Evolutionary conservation across 805 yeast genomes (phyloP).

Genomic region (Candida boleticola): DNA sequence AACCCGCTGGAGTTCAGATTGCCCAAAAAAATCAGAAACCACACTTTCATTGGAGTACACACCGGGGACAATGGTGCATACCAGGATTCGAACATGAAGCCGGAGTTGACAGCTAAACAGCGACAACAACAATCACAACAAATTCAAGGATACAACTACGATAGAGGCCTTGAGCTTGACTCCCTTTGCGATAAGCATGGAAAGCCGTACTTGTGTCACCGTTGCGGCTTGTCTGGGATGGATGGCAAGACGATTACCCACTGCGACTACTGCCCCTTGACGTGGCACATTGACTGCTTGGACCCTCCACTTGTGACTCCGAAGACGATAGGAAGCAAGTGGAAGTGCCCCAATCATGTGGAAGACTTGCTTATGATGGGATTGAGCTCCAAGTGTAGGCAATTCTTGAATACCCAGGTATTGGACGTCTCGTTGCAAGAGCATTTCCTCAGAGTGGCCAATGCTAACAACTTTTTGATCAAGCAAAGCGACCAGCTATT

Average conservation of each 20-base stretch:
- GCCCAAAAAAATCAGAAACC: conserved; percentile 66
- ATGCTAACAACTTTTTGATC: conserved; percentile 28
- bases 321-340: conserved; percentile 71
- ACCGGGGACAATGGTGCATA: conserved; percentile 73
- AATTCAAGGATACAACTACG: conserved; percentile 36
- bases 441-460: conserved; percentile 31
- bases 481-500: conserved; percentile 35
- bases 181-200: conserved; percentile 66
- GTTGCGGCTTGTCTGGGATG: conserved; percentile 72
- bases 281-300: conserved; percentile 90
- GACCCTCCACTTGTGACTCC: conserved; percentile 70
- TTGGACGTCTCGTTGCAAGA: conserved; percentile 49
- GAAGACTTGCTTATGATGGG: conserved; percentile 46
- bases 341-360: conserved; percentile 91
- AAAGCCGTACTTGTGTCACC: conserved; percentile 66
- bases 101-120: conserved; percentile 44
- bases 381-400: conserved; percentile 33
- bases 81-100: conserved; percentile 37
- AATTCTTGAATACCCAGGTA: conserved; percentile 49
- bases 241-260: conserved; percentile 55
- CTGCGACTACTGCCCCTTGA: conserved; percentile 80
- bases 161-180: conserved; percentile 60
- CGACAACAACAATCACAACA: conserved; percentile 26
- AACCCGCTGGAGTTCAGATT: conserved; percentile 44
- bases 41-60: conserved; percentile 65